Base-by-base conservation (phyloP, 2,329 filamentous ascomycete genomes). In the Pseudogymnoascus sp. region DNA sequence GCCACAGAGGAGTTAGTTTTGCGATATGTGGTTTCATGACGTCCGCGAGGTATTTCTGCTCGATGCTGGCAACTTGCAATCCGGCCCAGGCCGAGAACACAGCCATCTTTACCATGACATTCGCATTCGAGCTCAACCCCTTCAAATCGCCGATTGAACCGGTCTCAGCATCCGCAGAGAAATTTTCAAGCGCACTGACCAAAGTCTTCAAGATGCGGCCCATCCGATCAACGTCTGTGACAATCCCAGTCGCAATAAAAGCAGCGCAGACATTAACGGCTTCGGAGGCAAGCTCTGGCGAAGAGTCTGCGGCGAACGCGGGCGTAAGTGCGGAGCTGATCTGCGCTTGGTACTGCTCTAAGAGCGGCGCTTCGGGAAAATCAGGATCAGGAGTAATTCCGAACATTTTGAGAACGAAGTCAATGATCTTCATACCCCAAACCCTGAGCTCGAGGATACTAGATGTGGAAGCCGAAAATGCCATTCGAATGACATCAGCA, bases 191-290 rank as follows among this genome's bases (percentile, higher is more conserved):
- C 0, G 93, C 93, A 47, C 88, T 88, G 5, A 97, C 90, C 1
- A 99, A 82, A 0, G 96, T 89, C 77, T 97, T 97, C 63, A 99
- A 82, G 62, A 99, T 99, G 63, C 95, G 88, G 21, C 95, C 95
- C 95, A 99, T 99, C n/a, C 95, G 86, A 69, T 99, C 96, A 7
- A 97, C 86, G 74, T 97, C 95, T 0, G 92, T 97, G 7, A 99
- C 95, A 63, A 99, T 97, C 13, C 95, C 95, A 0, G 93, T 97
- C 0, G 93, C 90, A 71, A 99, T 96, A 76, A 99, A 99, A 1
- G 90, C 92, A n/a, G 93, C 95, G 71, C 95, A 99, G 6, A 99
- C 95, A 70, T 96, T 96, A 67, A 99, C 91, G 14, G 96, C 95
- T 73, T 97, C 93, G 0, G 95, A 93, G 6, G 95, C 96, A 14